Conservation (phyloP, 495 filamentous ascomycete genomes). For the Trichocladium uniseriatum region DNA sequence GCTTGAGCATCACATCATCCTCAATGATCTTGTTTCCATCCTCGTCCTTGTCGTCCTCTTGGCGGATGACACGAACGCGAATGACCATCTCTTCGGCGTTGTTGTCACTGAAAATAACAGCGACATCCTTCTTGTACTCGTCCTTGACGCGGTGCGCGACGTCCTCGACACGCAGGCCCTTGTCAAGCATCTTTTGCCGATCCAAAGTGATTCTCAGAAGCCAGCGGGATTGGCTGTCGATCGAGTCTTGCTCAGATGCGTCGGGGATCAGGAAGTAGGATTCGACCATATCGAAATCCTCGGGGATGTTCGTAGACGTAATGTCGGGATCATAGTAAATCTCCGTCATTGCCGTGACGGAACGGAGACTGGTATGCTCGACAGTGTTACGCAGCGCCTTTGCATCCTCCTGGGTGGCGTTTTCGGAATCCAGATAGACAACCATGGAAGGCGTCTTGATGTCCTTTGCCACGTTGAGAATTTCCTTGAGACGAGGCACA, state of each 20-base stretch:
- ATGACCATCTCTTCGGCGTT: constrained; percentile 95
- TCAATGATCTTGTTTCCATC: constrained; percentile 73
- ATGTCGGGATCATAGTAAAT: constrained; percentile 97
- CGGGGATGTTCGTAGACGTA: constrained; percentile 69
- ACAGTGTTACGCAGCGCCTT: constrained; percentile 78
- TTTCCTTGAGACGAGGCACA: constrained; percentile 98
- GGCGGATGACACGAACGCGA: constrained; percentile 73
- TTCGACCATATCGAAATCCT: constrained; percentile 87
- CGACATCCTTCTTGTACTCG: constrained; percentile 75
- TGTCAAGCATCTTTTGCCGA: constrained; percentile 88
- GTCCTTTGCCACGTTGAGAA: constrained; percentile 92
- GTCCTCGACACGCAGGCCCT: constrained; percentile 82
- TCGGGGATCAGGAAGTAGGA: constrained; percentile 96
- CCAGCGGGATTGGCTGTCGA: constrained; percentile 82
- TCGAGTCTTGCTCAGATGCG: constrained; percentile 58
- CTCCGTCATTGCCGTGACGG: constrained; percentile 82
- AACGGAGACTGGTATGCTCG: constrained; percentile 91
- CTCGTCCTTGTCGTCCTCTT: constrained; percentile 59
- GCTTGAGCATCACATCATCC: constrained; percentile 83
- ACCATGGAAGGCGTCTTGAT: constrained; percentile 99
- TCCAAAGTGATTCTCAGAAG: constrained; percentile 88
- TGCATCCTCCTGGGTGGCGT: constrained; percentile 63
- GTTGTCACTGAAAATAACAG: constrained; percentile 94
- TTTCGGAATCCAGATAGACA: constrained; percentile 63
- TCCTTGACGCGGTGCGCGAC: constrained; percentile 85